Base-by-base conservation (phyloP, 1,284 basidiomycete species). In the Inonotus obliquus region DNA sequence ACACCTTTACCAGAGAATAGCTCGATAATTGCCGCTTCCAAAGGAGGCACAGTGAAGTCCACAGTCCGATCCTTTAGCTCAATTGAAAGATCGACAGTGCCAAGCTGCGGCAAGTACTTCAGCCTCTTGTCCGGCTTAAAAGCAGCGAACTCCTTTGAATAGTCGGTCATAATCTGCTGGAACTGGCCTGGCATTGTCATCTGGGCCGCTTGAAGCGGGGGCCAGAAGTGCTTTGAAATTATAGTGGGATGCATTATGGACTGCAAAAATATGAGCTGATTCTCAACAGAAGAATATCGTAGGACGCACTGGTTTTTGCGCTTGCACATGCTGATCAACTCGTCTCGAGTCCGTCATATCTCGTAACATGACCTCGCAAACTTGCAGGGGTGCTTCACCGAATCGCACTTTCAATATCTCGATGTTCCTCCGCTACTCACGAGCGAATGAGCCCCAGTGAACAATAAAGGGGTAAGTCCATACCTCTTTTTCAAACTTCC, bases 351-450 rank as follows among this genome's bases (percentile, higher is more conserved):
- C 94, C 5, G 92, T 89, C 84, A 98, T 91, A 73, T 98, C 95
- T 69, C 88, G 91, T 69, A 98, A 76, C 95, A 98, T 98, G 62
- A 98, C 94, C 71, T 98, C 95, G 77, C 94, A 96, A 1, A 94
- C 89, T 71, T 95, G 92, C 63, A 98, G 73, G 0, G 92, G 87
- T 1, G 86, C 81, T 70, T 98, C 95, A 21, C 95, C 95, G 68
- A 98, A 98, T 3, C 95, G 87, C 58, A 94, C 83, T 77, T 97
- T 98, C 63, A 98, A 76, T 56, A 96, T 91, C 73, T 97, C 94
- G 62, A 97, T 87, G 67, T 92, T 96, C 29, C 91, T 84, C 27
- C 95, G 84, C 92, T 96, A 65, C 6, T 41, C 7, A 41, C 19
- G 54, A n/a, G n/a, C 29, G 17, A 52, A 25, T 17, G 19, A 23